These are phyloP conservation scores for Waitea zeae DNA, from an alignment of 1,284 basidiomycete species.

Conservation along the genomic window DNA sequence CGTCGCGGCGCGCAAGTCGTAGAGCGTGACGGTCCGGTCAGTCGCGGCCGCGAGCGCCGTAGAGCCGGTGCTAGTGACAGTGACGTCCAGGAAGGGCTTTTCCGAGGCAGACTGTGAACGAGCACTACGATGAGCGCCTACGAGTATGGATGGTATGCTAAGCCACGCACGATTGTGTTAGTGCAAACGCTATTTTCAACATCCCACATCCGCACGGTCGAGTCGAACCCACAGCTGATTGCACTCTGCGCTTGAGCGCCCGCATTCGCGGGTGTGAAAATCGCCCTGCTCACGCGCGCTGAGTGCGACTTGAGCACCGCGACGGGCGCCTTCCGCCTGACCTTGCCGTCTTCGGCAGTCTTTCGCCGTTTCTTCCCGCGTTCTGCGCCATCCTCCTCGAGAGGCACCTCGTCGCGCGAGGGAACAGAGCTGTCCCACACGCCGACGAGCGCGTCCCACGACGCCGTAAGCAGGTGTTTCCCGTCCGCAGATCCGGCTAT, in stretches of 20 bases:
- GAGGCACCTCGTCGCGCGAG: slow-evolving; percentile 39
- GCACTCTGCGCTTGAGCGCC: slow-evolving; percentile 14
- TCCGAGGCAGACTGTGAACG: slow-evolving; percentile 37
- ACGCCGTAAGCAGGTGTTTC: slow-evolving; percentile 49
- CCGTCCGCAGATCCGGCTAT: slow-evolving; percentile 37
- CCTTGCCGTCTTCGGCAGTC: slow-evolving; percentile 14
- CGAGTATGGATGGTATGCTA: too few relatives aligned
- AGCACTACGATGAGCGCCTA: too few relatives aligned
- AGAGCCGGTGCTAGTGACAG: slow-evolving; percentile 21
- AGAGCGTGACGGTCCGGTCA: slow-evolving; percentile 48
- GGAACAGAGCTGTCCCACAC: slow-evolving; percentile 59
- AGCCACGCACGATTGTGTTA: slow-evolving; percentile 41
- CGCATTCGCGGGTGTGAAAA: slow-evolving; percentile 19
- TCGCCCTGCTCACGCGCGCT: slow-evolving; percentile 47
- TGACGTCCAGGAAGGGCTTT: slow-evolving; percentile 52
- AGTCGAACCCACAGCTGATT: slow-evolving; percentile 62
- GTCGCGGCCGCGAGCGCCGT: slow-evolving; percentile 43
- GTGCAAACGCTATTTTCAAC: slow-evolving; percentile 48
- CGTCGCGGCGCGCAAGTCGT: slow-evolving; percentile 34
- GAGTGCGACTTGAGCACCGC: slow-evolving; percentile 61
- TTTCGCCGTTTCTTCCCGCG: slow-evolving; percentile 37
- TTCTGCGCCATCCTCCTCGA: slow-evolving; percentile 17
- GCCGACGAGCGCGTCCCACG: slow-evolving; percentile 70
- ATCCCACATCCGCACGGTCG: slow-evolving; percentile 60
- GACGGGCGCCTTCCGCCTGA: slow-evolving; percentile 42